A percentile compares a stretch with the other conserved stretches of the same genome.
These are phyloP conservation scores for Spizellomyces punctatus DNA, from an alignment of 192 early-diverging fungal species.

Conservation along the genomic window DNA sequence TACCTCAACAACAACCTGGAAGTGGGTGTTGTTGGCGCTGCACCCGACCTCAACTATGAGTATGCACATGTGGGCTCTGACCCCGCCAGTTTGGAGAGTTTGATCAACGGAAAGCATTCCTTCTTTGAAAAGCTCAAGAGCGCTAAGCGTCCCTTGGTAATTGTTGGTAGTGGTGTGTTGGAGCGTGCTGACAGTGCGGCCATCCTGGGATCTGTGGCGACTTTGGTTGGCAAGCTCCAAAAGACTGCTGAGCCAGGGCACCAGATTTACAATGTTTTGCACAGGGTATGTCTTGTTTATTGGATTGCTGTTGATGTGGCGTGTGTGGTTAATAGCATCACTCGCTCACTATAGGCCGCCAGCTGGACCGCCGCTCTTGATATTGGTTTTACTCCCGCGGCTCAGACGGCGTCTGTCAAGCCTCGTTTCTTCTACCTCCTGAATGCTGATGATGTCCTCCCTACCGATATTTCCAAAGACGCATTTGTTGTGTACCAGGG, in stretches of 20 bases:
- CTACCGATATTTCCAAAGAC: constrained; percentile 77
- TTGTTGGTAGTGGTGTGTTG: constrained; percentile 80
- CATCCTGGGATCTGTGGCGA: constrained; percentile 74
- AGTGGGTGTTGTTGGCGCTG: constrained; percentile 79
- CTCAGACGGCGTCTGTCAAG: constrained; percentile 45
- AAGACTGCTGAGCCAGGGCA: constrained; percentile 72
- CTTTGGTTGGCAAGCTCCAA: constrained; percentile 70
- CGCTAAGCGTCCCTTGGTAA: constrained; percentile 91
- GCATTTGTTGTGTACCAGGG: constrained; percentile 99
- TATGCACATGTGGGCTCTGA: constrained; percentile 80
- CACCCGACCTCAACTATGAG: constrained; percentile 86
- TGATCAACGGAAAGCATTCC: constrained; percentile 68
- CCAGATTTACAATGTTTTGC: constrained; percentile 92
- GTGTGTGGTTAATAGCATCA: constrained; percentile 5
- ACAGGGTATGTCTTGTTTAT: constrained; percentile 62
- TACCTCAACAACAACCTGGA: constrained; percentile 81
- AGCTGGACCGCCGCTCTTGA: constrained; percentile 87
- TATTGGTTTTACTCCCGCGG: constrained; percentile 78
- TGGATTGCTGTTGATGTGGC: constrained; percentile 7
- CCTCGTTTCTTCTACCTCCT: constrained; percentile 89
- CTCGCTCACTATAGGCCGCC: constrained; percentile 50
- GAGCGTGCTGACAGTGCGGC: constrained; percentile 76
- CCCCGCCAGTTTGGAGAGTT: constrained; percentile 64
- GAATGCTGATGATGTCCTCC: constrained; percentile 83
- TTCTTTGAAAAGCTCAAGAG: constrained; percentile 74